Percentiles rank a stretch among this genome's conserved stretches.
Evolutionary conservation across 2,329 filamentous ascomycete genomes (phyloP).

Genomic region (Pyricularia sp.): DNA sequence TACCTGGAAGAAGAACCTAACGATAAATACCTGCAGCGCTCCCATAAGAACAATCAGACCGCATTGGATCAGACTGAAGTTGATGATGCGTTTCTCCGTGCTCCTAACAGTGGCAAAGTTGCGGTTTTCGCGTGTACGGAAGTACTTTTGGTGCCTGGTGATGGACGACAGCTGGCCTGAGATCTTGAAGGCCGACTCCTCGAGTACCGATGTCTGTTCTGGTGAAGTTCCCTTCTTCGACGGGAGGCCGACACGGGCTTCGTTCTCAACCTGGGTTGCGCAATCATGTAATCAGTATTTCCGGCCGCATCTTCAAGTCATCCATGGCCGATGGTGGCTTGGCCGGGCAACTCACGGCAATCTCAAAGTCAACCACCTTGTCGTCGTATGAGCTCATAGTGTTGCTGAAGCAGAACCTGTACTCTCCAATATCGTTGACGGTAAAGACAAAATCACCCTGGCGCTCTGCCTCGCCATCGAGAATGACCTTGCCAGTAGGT

Average conservation of each 20-base stretch:
- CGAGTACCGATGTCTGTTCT: slow-evolving; percentile 77
- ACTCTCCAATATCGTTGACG: slow-evolving; percentile 74
- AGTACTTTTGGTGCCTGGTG: slow-evolving; percentile 96
- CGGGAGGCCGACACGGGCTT: slow-evolving; percentile 67
- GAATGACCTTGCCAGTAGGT: slow-evolving; percentile 65
- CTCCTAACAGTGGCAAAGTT: slow-evolving; percentile 97
- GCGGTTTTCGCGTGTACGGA: slow-evolving; percentile 94
- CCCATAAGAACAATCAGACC: slow-evolving; percentile 91
- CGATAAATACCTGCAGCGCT: slow-evolving; percentile 89
- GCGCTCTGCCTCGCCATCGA: slow-evolving; percentile 79
- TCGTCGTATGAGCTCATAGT: slow-evolving; percentile 96
- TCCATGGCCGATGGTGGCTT: neutral
- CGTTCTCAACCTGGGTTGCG: slow-evolving; percentile 67
- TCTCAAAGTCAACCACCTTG: slow-evolving; percentile 97
- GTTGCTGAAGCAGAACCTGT: slow-evolving; percentile 97
- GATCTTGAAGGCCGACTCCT: slow-evolving; percentile 92
- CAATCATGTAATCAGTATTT: slow-evolving; percentile 7
- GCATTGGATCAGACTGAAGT: slow-evolving; percentile 90
- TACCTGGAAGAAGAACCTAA: slow-evolving; percentile 97
- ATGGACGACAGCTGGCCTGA: slow-evolving; percentile 89
- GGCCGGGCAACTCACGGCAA: slow-evolving; percentile 50
- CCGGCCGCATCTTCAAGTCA: slow-evolving; percentile 7
- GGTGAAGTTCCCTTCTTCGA: slow-evolving; percentile 78
- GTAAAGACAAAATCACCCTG: slow-evolving; percentile 98
- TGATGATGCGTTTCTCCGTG: slow-evolving; percentile 91